Conservation (phyloP, 2,329 filamentous ascomycete genomes). For the Xylaria hypoxylon region DNA sequence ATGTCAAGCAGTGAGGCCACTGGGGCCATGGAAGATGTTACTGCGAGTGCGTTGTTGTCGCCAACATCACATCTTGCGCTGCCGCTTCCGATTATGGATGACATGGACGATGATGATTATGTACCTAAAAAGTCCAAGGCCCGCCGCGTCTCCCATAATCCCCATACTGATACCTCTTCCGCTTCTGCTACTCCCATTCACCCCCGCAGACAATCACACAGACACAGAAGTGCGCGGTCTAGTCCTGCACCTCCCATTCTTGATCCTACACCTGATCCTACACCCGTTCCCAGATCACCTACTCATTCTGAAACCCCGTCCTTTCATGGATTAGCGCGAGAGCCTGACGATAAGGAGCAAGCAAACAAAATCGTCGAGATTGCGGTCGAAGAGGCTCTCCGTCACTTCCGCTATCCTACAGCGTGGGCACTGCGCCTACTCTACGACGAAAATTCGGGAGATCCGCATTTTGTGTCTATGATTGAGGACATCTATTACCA, state of each 20-base stretch:
- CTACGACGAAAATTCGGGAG: slow-evolving; percentile 67
- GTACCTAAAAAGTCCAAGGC: slow-evolving; percentile 54
- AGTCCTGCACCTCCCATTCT: slow-evolving; percentile 39
- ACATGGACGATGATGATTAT: slow-evolving; percentile 59
- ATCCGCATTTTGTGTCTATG: slow-evolving; percentile 66
- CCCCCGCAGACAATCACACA: slow-evolving; percentile 46
- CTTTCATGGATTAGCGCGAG: slow-evolving; percentile 26
- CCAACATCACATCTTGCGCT: slow-evolving; percentile 40
- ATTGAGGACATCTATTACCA: slow-evolving; percentile 69
- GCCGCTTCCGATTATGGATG: slow-evolving; percentile 46
- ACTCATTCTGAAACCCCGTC: slow-evolving; percentile 29
- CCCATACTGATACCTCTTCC: slow-evolving; percentile 31
- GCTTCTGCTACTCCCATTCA: slow-evolving; percentile 30
- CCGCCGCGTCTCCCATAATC: slow-evolving; percentile 36
- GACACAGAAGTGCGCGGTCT: slow-evolving; percentile 44
- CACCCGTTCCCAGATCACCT: slow-evolving; percentile 30
- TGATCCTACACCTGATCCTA: slow-evolving; percentile 23
- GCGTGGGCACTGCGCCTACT: slow-evolving; percentile 71
- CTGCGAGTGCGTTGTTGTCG: slow-evolving; percentile 40
- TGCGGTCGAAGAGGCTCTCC: slow-evolving; percentile 69
- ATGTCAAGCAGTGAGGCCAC: slow-evolving; percentile 34
- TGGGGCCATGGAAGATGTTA: slow-evolving; percentile 19
- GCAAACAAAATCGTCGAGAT: slow-evolving; percentile 66
- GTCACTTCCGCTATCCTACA: slow-evolving; percentile 68
- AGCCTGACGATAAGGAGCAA: slow-evolving; percentile 56